Percentiles rank a stretch among this genome's conserved stretches.
Evolutionary conservation across 2,329 filamentous ascomycete species (phyloP).

Genomic region (Falciphora oryzae): DNA sequence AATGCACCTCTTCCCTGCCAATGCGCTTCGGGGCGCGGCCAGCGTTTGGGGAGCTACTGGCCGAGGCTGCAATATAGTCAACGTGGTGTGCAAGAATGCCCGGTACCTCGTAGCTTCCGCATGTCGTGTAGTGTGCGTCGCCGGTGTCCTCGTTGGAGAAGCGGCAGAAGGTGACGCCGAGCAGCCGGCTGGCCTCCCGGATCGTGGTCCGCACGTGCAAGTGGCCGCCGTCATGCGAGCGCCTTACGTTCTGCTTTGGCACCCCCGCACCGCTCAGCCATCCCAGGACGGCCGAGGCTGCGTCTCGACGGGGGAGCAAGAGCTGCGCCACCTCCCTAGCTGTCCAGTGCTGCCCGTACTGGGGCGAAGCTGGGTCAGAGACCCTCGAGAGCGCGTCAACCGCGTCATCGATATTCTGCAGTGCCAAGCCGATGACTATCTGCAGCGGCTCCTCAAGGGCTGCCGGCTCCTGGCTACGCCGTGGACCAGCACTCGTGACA

Average conservation of each 20-base stretch:
- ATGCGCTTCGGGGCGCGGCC: too few relatives aligned
- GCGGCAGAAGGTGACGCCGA: background rate
- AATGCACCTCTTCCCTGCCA: background rate
- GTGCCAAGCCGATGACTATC: too few relatives aligned
- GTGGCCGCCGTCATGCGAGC: too few relatives aligned
- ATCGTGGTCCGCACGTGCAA: background rate
- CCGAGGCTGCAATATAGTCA: background rate
- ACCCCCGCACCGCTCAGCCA: constrained; percentile 1
- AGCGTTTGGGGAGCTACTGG: background rate
- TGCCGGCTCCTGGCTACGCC: too few relatives aligned
- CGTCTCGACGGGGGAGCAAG: background rate
- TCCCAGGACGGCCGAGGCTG: background rate
- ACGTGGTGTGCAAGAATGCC: background rate
- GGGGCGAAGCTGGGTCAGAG: background rate
- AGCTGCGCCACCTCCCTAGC: constrained; percentile 5
- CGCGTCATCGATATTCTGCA: background rate
- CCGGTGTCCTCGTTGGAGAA: background rate
- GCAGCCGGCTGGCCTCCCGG: background rate
- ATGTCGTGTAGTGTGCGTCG: too few relatives aligned
- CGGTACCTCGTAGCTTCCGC: background rate
- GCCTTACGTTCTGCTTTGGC: too few relatives aligned
- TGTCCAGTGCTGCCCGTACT: constrained; percentile 8
- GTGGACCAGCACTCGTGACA: too few relatives aligned
- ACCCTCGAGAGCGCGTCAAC: background rate
- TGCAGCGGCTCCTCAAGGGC: too few relatives aligned